phyloP scores from a whole-genome alignment of 768 basidiomycete genomes.

The Podaxis rugospora region DNA sequence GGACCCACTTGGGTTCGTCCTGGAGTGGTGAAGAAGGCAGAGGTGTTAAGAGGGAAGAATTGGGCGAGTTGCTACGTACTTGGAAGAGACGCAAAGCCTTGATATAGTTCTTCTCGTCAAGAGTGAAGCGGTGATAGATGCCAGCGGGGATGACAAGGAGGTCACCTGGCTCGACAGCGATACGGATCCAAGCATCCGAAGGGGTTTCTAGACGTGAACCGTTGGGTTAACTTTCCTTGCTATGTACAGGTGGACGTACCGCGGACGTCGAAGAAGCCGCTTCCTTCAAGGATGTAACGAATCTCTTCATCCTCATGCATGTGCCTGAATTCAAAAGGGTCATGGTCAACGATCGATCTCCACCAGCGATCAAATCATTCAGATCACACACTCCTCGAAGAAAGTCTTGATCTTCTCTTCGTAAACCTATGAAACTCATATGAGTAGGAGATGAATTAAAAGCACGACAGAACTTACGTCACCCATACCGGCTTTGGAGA shows the following conservation, averaged over 20 bases:
- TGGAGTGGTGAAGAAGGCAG: conserved; percentile 23
- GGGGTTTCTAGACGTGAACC: conserved; percentile 43
- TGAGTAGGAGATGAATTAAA: neutral
- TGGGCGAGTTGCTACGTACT: conserved; percentile 33
- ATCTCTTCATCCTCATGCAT: conserved; percentile 98
- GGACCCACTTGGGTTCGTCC: conserved; percentile 92
- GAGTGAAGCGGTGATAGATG: conserved; percentile 93
- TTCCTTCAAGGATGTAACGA: conserved; percentile 81
- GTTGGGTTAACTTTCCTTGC: neutral
- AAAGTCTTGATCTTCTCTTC: conserved; percentile 70
- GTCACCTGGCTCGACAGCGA: conserved; percentile 73
- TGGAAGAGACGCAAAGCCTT: conserved; percentile 83
- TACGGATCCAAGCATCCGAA: conserved; percentile 76
- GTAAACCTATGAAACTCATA: neutral
- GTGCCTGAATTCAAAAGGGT: conserved; percentile 45
- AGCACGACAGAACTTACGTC: conserved; percentile 40
- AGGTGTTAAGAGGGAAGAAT: neutral
- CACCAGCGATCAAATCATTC: neutral
- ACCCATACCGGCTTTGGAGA: conserved; percentile 76
- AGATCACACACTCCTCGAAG: conserved; percentile 66
- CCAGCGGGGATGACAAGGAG: conserved; percentile 85
- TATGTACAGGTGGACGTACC: conserved; percentile 38
- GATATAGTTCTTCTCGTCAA: conserved; percentile 71
- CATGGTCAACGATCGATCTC: neutral
- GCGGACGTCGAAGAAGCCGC: conserved; percentile 89